Evolutionary conservation across 257 asterid genomes (phyloP).

Genomic region (Handroanthus guayacan): DNA sequence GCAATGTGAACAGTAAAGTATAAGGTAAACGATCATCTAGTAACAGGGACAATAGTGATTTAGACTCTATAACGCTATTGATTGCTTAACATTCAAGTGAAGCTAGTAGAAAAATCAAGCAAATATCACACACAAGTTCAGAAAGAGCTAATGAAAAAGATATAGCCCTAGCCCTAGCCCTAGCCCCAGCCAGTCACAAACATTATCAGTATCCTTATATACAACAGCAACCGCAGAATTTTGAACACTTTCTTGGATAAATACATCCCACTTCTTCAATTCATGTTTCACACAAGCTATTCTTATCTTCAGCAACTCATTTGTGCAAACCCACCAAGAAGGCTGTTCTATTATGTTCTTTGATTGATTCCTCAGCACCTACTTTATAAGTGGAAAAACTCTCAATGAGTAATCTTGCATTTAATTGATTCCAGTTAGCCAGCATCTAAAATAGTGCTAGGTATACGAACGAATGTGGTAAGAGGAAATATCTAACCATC

Average conservation of each 20-base stretch:
- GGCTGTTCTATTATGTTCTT: neutral
- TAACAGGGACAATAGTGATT: neutral
- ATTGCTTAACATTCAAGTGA: neutral
- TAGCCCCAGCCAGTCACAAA: neutral
- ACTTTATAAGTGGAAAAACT: neutral
- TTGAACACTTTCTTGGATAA: neutral
- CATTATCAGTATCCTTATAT: neutral
- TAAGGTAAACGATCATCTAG: conserved; percentile 21
- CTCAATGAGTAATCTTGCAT: neutral
- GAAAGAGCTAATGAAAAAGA: neutral
- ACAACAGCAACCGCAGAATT: neutral
- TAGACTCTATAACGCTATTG: neutral
- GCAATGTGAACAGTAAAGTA: conserved; percentile 42
- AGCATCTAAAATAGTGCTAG: neutral
- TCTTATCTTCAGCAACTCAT: neutral
- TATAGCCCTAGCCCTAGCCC: neutral
- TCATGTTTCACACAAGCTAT: neutral
- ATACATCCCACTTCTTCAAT: neutral
- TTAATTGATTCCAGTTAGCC: conserved; percentile 1
- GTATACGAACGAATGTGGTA: neutral
- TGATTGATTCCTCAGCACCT: neutral
- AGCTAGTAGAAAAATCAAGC: conserved; percentile 2
- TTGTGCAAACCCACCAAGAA: neutral
- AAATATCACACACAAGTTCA: neutral
- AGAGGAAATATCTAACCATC: neutral